These are phyloP conservation scores for Allomyces macrogynus DNA, from an alignment of 192 early-diverging fungal genomes.

Conservation along the genomic window DNA sequence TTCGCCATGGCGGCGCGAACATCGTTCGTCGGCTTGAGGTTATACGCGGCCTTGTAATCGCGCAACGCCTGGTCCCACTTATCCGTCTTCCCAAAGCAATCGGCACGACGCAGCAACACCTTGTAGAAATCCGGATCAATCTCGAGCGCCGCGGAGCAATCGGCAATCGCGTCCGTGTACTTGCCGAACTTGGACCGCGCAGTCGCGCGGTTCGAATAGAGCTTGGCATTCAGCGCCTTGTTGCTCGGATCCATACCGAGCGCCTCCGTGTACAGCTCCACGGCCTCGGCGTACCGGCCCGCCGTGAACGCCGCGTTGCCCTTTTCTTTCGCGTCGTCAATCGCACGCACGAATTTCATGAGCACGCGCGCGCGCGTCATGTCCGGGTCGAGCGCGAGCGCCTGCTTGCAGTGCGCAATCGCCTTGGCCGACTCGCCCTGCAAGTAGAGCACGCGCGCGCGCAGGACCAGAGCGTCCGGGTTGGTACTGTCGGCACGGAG, in stretches of 20 bases:
- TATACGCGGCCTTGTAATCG: slow-evolving; percentile 43
- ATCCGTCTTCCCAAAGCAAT: slow-evolving; percentile 47
- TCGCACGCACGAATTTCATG: slow-evolving; percentile 33
- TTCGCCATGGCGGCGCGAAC: slow-evolving; percentile 20
- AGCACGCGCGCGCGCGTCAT: slow-evolving; percentile 40
- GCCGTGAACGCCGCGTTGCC: slow-evolving; percentile 56
- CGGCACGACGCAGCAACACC: slow-evolving; percentile 55
- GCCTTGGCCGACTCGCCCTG: slow-evolving; percentile 40
- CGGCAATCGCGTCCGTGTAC: slow-evolving; percentile 30
- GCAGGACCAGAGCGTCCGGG: slow-evolving; percentile 43
- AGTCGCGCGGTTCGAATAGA: slow-evolving; percentile 58
- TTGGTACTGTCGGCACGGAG: slow-evolving; percentile 40
- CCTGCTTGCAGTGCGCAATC: slow-evolving; percentile 27
- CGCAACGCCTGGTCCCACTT: slow-evolving; percentile 55
- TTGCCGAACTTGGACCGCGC: slow-evolving; percentile 42
- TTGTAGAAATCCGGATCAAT: slow-evolving; percentile 43
- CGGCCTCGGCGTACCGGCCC: slow-evolving; percentile 32
- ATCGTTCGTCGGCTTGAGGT: slow-evolving; percentile 37
- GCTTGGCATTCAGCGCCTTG: slow-evolving; percentile 35
- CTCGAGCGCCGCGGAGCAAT: slow-evolving; percentile 45
- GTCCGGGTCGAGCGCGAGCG: slow-evolving; percentile 60
- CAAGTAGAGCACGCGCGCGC: slow-evolving; percentile 46
- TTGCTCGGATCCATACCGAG: slow-evolving; percentile 44
- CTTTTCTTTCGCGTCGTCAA: slow-evolving; percentile 44
- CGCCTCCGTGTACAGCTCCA: slow-evolving; percentile 42